phyloP scores from a whole-genome alignment of 148 eudicot species.

The Persicaria maculosa region DNA sequence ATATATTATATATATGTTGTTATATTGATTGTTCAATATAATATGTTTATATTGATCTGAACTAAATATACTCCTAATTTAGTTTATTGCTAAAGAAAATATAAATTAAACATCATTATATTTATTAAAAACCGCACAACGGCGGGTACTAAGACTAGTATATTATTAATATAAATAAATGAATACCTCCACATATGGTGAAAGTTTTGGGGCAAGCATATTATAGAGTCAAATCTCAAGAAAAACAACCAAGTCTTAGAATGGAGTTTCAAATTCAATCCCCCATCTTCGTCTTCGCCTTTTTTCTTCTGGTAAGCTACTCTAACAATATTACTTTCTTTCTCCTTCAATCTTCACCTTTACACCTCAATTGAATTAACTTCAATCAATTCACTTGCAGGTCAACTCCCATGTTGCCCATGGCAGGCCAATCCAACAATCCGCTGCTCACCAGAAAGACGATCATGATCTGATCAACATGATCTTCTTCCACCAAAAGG shows the following conservation, averaged over 20 bases:
- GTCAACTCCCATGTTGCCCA: neutral
- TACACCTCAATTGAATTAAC: neutral
- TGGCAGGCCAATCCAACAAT: conserved; percentile 3
- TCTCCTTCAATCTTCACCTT: neutral
- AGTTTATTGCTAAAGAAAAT: too few species aligned
- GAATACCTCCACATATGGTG: too few species aligned
- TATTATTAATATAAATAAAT: too few species aligned
- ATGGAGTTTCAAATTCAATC: neutral
- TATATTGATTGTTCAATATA: too few species aligned
- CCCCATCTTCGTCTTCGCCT: neutral
- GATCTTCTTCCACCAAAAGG: conserved; percentile 15
- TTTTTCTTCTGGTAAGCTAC: conserved; percentile 5
- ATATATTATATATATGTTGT: too few species aligned
- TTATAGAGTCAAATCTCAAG: neutral
- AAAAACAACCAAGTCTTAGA: neutral
- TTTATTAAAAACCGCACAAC: too few species aligned
- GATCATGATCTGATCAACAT: neutral
- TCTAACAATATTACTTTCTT: neutral
- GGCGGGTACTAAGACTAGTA: too few species aligned
- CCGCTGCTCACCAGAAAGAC: neutral
- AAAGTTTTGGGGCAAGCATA: too few species aligned
- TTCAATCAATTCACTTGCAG: neutral
- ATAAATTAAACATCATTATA: too few species aligned
- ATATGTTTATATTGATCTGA: too few species aligned
- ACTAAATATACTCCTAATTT: too few species aligned